phyloP scores from a whole-genome alignment of 2,329 filamentous ascomycete genomes.

The Rhytidhysteron rufulum region DNA sequence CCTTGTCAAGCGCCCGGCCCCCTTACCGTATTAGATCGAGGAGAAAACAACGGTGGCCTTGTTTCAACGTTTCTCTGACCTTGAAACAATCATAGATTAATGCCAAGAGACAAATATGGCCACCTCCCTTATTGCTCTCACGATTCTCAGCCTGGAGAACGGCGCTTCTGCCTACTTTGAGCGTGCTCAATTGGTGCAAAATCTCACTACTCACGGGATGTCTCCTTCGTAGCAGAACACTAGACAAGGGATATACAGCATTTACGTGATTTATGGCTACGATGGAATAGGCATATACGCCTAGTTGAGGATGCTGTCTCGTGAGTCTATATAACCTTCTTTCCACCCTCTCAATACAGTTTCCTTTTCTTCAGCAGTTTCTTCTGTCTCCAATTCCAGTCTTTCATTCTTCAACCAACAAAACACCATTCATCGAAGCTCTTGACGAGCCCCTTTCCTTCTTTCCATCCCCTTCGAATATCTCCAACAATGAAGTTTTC shows the following conservation, averaged over 20 bases:
- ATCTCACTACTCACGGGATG: too few relatives aligned
- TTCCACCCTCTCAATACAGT: not conserved
- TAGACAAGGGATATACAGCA: too few relatives aligned
- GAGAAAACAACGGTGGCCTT: too few relatives aligned
- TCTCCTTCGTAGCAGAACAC: too few relatives aligned
- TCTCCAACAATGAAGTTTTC: conserved; percentile 33
- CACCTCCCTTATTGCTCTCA: not conserved
- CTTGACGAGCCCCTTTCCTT: not conserved
- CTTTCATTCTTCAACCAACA: not conserved
- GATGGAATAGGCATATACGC: not conserved
- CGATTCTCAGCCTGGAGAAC: not conserved
- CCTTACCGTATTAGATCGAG: too few relatives aligned
- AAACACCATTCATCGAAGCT: not conserved
- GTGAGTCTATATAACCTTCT: not conserved
- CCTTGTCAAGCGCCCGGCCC: too few relatives aligned
- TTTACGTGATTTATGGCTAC: too few relatives aligned
- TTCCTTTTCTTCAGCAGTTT: too few relatives aligned
- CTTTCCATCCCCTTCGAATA: too few relatives aligned
- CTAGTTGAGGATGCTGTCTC: not conserved
- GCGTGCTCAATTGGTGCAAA: not conserved
- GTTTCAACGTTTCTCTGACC: too few relatives aligned
- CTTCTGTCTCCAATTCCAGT: too few relatives aligned
- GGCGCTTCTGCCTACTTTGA: not conserved
- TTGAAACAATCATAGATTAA: too few relatives aligned
- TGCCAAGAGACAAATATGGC: not conserved